phyloP scores from a whole-genome alignment of 805 yeast genomes.

The Blastobotrys robertii region DNA sequence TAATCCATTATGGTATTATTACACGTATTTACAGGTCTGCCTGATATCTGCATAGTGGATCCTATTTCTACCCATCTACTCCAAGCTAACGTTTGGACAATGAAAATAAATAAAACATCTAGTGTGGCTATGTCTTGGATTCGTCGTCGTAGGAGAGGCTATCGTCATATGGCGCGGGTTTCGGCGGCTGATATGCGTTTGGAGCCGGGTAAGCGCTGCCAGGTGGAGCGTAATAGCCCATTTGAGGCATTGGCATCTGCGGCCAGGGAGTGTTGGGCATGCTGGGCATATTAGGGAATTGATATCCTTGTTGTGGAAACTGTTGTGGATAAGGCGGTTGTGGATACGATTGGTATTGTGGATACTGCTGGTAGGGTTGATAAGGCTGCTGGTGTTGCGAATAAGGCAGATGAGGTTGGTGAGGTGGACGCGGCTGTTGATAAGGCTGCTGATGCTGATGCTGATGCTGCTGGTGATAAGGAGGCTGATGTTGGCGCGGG shows the following conservation, averaged over 20 bases:
- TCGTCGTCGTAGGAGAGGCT: constrained; percentile 1
- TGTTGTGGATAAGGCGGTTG: too few species aligned
- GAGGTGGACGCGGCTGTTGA: constrained; percentile 5
- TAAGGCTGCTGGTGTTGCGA: constrained; percentile 10
- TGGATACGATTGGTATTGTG: constrained; percentile 11
- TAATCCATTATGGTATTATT: too few species aligned
- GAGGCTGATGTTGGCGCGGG: constrained; percentile 10
- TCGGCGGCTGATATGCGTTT: neutral
- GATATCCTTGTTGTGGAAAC: constrained; percentile 8
- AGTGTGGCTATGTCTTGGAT: neutral
- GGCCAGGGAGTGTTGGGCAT: constrained; percentile 15
- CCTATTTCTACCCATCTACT: too few species aligned
- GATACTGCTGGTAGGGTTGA: neutral
- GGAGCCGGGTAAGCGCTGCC: too few species aligned
- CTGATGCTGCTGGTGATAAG: constrained; percentile 13
- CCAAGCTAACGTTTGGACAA: too few species aligned
- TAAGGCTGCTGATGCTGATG: constrained; percentile 12
- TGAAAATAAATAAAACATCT: neutral
- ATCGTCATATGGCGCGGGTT: neutral
- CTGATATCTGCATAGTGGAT: too few species aligned
- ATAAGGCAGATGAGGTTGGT: neutral
- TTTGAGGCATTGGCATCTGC: constrained; percentile 2
- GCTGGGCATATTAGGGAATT: constrained; percentile 4
- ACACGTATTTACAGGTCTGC: too few species aligned
- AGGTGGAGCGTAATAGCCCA: neutral